Evolutionary conservation across 768 basidiomycete species (phyloP).

Genomic region (Lactarius psammicola): DNA sequence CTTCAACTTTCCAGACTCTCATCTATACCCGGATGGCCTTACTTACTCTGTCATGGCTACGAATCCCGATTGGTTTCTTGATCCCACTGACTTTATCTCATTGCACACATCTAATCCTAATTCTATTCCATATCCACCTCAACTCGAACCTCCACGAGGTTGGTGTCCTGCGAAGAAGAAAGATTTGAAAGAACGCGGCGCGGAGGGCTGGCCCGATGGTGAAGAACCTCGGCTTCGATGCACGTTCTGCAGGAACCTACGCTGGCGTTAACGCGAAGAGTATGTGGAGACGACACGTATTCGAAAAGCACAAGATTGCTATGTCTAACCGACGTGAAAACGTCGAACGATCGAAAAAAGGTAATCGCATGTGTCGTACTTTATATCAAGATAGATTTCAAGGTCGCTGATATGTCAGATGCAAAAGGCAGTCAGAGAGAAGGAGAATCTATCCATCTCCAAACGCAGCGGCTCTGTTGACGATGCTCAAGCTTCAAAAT

Average conservation of each 20-base stretch:
- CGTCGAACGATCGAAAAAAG: conserved; percentile 54
- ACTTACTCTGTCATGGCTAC: conserved; percentile 70
- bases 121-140: conserved; percentile 69
- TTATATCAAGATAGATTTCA: conserved; percentile 10
- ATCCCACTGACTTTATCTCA: conserved; percentile 60
- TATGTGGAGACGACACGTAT: conserved; percentile 88
- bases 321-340: conserved; percentile 84
- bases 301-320: conserved; percentile 87
- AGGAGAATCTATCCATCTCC: conserved; percentile 42
- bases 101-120: conserved; percentile 44
- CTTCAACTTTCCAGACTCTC: conserved; percentile 58
- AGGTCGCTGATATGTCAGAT: conserved; percentile 40
- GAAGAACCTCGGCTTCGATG: conserved; percentile 78
- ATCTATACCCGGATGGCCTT: conserved; percentile 62
- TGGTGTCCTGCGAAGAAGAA: conserved; percentile 89
- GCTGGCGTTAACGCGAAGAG: conserved; percentile 87
- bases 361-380: conserved; percentile 51
- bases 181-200: conserved; percentile 64
- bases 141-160: conserved; percentile 78
- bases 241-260: conserved; percentile 81
- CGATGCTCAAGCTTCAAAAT: conserved; percentile 14
- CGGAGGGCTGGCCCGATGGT: conserved; percentile 75
- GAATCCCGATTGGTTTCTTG: conserved; percentile 79
- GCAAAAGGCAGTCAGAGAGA: conserved; percentile 54
- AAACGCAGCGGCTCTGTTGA: conserved; percentile 26